Evolutionary conservation across 805 yeast species (phyloP).

Genomic region (Ogataea henricii): DNA sequence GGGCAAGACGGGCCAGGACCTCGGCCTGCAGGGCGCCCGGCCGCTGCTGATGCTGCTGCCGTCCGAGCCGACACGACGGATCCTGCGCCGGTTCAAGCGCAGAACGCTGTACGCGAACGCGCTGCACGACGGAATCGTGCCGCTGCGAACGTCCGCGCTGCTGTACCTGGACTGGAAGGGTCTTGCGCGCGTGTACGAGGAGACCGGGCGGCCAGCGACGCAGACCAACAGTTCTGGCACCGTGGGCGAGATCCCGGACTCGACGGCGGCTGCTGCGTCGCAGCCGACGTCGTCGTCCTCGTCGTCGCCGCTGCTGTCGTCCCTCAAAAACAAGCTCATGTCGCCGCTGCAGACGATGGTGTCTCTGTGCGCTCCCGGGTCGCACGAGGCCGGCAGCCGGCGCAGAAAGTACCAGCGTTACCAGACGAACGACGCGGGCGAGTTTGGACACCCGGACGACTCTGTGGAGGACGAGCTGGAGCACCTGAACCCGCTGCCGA

Average conservation of each 20-base stretch:
- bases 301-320: constrained; percentile 12
- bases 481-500: constrained; percentile 47
- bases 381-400: constrained; percentile 21
- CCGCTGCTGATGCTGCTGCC: constrained; percentile 81
- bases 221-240: neutral
- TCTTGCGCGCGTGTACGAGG: constrained; percentile 48
- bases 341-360: constrained; percentile 49
- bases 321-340: constrained; percentile 26
- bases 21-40: constrained; percentile 59
- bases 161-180: constrained; percentile 86
- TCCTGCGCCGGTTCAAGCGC: constrained; percentile 62
- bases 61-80: constrained; percentile 65
- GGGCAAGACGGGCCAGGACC: constrained; percentile 92
- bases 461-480: constrained; percentile 18
- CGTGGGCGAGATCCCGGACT: constrained; percentile 39
- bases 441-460: constrained; percentile 10
- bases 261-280: no score
- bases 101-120: constrained; percentile 89
- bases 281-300: constrained; percentile 14
- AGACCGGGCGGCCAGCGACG: neutral
- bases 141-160: constrained; percentile 85
- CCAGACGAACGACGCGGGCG: constrained; percentile 28
- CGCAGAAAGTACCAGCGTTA: constrained; percentile 30
- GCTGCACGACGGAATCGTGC: constrained; percentile 93
- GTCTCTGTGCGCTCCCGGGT: constrained; percentile 42